These are phyloP conservation scores for Castanea mollissima DNA, from an alignment of 306 rosid genomes.

Conservation along the genomic window DNA sequence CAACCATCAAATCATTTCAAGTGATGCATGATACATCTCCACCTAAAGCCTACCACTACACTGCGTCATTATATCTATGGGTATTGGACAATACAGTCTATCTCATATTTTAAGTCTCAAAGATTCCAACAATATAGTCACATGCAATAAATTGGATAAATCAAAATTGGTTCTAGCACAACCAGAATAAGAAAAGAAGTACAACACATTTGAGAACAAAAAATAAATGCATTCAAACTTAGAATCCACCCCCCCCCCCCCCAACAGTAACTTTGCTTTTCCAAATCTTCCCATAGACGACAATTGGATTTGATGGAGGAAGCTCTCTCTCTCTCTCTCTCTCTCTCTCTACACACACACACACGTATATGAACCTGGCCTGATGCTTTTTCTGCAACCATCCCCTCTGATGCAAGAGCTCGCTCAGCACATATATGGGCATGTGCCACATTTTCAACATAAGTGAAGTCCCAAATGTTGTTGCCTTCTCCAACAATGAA, in stretches of 20 bases:
- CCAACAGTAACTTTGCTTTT: neutral
- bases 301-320: neutral
- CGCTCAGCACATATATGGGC: conserved; percentile 91
- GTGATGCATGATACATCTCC: neutral
- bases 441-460: conserved; percentile 95
- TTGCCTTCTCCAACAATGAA: conserved; percentile 91
- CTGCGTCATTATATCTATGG: neutral
- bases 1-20: neutral
- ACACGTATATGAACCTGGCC: conserved; percentile 58
- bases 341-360: too few relatives aligned
- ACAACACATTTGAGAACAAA: neutral
- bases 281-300: neutral
- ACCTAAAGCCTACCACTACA: neutral
- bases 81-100: neutral
- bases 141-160: neutral
- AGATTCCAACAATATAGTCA: neutral
- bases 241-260: neutral
- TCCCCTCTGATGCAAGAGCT: conserved; percentile 74
- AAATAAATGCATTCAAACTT: neutral
- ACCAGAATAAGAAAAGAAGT: neutral
- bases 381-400: conserved; percentile 71
- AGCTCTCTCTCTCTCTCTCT: neutral
- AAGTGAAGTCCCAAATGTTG: conserved; percentile 83
- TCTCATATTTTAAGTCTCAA: neutral
- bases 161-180: neutral